Evolutionary conservation across 1,139 yeast genomes (phyloP).

Genomic region (Scheffersomyces illinoinensis): DNA sequence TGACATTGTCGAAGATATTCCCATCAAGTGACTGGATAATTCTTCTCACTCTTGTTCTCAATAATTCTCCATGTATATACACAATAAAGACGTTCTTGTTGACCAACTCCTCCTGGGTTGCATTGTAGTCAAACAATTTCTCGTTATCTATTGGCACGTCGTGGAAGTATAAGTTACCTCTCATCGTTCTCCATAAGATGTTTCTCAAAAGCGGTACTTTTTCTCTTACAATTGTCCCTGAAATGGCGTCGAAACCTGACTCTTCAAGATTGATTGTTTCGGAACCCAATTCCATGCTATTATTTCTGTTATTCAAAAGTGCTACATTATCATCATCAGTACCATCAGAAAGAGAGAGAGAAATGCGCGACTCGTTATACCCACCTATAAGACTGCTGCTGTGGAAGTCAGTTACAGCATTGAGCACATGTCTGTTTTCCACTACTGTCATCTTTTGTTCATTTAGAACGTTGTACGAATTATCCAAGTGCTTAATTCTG

Average conservation of each 20-base stretch:
- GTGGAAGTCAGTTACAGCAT: constrained; percentile 19
- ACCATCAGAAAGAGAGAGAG: constrained; percentile 12
- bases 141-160: constrained; percentile 45
- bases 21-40: constrained; percentile 89
- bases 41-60: constrained; percentile 65
- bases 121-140: constrained; percentile 34
- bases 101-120: constrained; percentile 47
- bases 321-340: constrained; percentile 38
- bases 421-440: constrained; percentile 23
- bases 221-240: constrained; percentile 50
- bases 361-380: constrained; percentile 8
- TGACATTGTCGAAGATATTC: constrained; percentile 61
- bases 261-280: constrained; percentile 43
- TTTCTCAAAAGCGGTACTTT: constrained; percentile 48
- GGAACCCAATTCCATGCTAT: constrained; percentile 29
- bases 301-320: constrained; percentile 26
- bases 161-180: constrained; percentile 56
- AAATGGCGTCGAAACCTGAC: constrained; percentile 47
- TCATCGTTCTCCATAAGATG: constrained; percentile 54
- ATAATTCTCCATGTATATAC: constrained; percentile 82
- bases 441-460: constrained; percentile 12
- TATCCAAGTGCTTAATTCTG: constrained; percentile 22
- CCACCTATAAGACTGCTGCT: constrained; percentile 2
- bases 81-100: constrained; percentile 77
- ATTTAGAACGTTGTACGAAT: constrained; percentile 18